Evolutionary conservation across 2,329 filamentous ascomycete genomes (phyloP).

Genomic region (Botrytis deweyae): DNA sequence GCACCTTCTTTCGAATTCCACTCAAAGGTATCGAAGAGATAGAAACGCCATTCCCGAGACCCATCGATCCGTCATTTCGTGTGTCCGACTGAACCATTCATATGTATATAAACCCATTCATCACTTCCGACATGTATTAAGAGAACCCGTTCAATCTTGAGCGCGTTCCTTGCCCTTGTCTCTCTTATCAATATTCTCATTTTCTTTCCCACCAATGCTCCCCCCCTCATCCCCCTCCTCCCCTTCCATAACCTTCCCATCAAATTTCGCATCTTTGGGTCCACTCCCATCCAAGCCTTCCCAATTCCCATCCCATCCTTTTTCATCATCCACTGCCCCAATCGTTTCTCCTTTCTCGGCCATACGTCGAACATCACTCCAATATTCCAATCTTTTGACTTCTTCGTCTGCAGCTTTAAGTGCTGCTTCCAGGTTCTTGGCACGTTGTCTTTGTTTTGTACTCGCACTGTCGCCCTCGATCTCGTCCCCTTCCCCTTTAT

Average conservation of each 20-base stretch:
- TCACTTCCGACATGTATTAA: background rate
- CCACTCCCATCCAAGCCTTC: constrained; percentile 36
- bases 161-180: background rate
- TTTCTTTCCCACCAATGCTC: constrained; percentile 19
- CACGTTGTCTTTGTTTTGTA: constrained; percentile 43
- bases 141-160: background rate
- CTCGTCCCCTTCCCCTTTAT: constrained; percentile 34
- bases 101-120: background rate
- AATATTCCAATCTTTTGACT: constrained; percentile 78
- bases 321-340: constrained; percentile 34
- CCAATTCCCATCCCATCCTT: constrained; percentile 38
- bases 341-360: constrained; percentile 48
- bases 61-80: background rate
- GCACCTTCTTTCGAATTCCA: background rate
- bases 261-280: constrained; percentile 36
- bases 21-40: background rate
- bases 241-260: constrained; percentile 28
- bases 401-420: constrained; percentile 76
- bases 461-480: constrained; percentile 38
- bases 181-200: background rate
- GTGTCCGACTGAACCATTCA: background rate
- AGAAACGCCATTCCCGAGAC: background rate
- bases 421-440: constrained; percentile 70
- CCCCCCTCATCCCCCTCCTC: constrained; percentile 27
- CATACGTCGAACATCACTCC: constrained; percentile 78